Percentiles rank a stretch among this genome's conserved stretches.
phyloP scores from a whole-genome alignment of 129 eudicot species.

The Flaveria sonorensis region DNA sequence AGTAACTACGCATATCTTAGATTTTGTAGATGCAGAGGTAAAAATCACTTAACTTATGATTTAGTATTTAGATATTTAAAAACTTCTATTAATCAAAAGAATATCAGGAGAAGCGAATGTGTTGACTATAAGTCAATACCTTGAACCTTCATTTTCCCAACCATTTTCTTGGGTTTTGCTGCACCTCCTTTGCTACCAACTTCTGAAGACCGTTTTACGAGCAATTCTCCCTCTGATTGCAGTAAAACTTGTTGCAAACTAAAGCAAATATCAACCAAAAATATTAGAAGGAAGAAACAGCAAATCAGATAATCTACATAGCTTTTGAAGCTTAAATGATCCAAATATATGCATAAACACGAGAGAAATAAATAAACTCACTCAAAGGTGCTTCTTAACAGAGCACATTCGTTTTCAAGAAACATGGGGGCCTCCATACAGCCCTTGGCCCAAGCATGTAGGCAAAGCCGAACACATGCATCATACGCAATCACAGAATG shows the following conservation, averaged over 20 bases:
- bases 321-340: conserved; percentile 16
- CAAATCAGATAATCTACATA: conserved; percentile 7
- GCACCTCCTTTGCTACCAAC: conserved; percentile 52
- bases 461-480: conserved; percentile 89
- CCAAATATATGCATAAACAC: neutral
- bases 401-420: conserved; percentile 72
- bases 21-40: neutral
- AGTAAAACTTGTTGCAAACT: conserved; percentile 77
- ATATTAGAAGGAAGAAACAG: neutral
- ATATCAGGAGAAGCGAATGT: neutral
- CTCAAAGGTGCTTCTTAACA: conserved; percentile 65
- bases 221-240: conserved; percentile 79
- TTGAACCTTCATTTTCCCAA: conserved; percentile 92
- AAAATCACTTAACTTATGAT: neutral
- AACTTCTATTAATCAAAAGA: neutral
- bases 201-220: conserved; percentile 62
- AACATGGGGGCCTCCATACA: conserved; percentile 84
- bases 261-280: conserved; percentile 24
- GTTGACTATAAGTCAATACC: conserved; percentile 41
- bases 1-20: neutral
- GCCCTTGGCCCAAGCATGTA: conserved; percentile 92
- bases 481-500: conserved; percentile 83
- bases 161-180: conserved; percentile 75
- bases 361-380: conserved; percentile 37
- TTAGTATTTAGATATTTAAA: neutral